phyloP scores from a whole-genome alignment of 129 eudicot species.

The Flaveria sonorensis region DNA sequence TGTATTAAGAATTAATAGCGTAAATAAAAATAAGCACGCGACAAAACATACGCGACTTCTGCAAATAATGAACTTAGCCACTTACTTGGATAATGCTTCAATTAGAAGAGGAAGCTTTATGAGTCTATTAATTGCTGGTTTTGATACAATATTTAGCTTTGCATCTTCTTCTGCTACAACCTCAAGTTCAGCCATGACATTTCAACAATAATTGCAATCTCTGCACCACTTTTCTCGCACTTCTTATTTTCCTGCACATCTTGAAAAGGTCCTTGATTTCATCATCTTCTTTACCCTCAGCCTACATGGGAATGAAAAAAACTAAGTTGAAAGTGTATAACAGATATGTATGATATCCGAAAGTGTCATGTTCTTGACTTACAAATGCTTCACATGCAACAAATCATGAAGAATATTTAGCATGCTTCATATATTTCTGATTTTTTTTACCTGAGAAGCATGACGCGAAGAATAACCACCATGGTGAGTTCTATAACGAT shows the following conservation, averaged over 20 bases:
- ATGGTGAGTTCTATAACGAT: slow-evolving; percentile 66
- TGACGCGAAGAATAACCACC: slow-evolving; percentile 72
- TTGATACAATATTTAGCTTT: slow-evolving; percentile 59
- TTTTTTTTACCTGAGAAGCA: slow-evolving; percentile 69
- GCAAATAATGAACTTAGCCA: slow-evolving; percentile 1
- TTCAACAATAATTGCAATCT: slow-evolving; percentile 77
- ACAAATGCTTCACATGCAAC: neutral
- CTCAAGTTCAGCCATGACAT: slow-evolving; percentile 90
- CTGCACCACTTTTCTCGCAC: slow-evolving; percentile 86
- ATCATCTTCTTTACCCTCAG: slow-evolving; percentile 89
- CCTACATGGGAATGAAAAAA: slow-evolving; percentile 36
- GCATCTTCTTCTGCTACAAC: slow-evolving; percentile 93
- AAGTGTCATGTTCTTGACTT: neutral
- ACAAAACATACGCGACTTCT: neutral
- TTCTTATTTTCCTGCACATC: slow-evolving; percentile 86
- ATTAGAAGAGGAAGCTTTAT: slow-evolving; percentile 83
- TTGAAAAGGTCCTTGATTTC: slow-evolving; percentile 75
- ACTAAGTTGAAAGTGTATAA: neutral
- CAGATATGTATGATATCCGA: slow-evolving; percentile 7
- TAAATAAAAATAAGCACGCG: neutral
- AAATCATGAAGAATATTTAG: neutral
- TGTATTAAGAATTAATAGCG: slow-evolving; percentile 31
- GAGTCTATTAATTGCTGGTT: slow-evolving; percentile 91
- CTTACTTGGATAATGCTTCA: slow-evolving; percentile 86
- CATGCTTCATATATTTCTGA: neutral